Evolutionary conservation across 345 rosid species (phyloP), one percentile per base, ranked within the genome.

Genomic region (Citrus sp.): DNA sequence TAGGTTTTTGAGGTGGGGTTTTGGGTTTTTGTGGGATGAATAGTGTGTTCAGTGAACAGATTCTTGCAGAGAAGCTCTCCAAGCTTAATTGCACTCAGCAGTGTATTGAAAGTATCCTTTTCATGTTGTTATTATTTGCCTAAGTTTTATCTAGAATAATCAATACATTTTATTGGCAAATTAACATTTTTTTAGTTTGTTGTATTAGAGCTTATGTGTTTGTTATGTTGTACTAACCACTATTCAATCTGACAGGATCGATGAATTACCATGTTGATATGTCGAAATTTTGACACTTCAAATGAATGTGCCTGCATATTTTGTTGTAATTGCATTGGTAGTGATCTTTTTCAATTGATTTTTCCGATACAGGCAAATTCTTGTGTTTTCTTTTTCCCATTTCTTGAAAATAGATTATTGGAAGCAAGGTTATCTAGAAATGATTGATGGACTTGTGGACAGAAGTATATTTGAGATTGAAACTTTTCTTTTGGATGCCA

Each of bases 71-170:
- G 77, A 94, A 94, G 92, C 99, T 96, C 74, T 89, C 98, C 28
- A 92, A 96, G 95, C 97, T 94, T 89, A 92, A 94, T 84, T 87
- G 97, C 92, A 92, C 97, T 62, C 98, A 96, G 69, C 98, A 94
- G 78, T 91, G 97, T 42, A 96, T 96, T 80, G 98, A 96, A 88
- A 94, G 99, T 96, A 96, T 89, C 91, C 88, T 88, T 82, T 77
- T 28, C 6, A 28, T 67, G 14, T 79, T 58, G 56, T 0, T 56
- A 6, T 76, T n/a, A 13, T 65, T 32, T 32, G n/a, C 35, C 21
- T 22, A 3, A 30, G 14, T 82, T 22, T 4, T 56, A 7, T 51
- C 60, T 4, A 25, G 19, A 51, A 6, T 54, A 19, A 27, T 49
- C 30, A 38, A 19, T 67, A 46, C n/a, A 3, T 4, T 54, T 54